Evolutionary conservation across 352 stramenopile genomes (phyloP), one percentile per base, ranked within the genome.

Genomic region (Phytophthora kernoviae): DNA sequence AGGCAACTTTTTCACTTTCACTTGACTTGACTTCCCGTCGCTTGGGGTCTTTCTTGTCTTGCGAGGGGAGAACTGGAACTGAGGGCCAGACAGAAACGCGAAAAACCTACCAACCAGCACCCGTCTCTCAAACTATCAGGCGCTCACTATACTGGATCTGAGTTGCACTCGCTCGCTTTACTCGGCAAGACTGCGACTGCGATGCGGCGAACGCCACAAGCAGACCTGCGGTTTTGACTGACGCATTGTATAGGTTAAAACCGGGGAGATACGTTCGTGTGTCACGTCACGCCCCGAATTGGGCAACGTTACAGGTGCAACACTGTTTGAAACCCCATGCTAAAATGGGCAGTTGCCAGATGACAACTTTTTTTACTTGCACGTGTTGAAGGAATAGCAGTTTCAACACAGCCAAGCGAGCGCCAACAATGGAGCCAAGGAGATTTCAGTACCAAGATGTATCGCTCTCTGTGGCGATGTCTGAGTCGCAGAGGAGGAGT

Each of bases 71-170:
- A 75, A 79, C 69, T 77, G 52, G 67, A 68, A 74, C 54, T 73
- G 62, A 58, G 61, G 57, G 51, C 52, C 58, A 65, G 58, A 62
- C 60, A 73, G 63, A 76, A 79, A 74, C 43, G 59, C 62, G 58
- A 74, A 65, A 69, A 76, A 77, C 57, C 68, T 62, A 70, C 49
- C 57, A 72, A 68, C 62, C 58, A 64, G 62, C 32, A 60, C 62
- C 58, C 44, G 43, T 62, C 45, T 68, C 52, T 62, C 33, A 17
- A 40, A 40, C 33, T 40, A 45, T 45, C 20, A 26, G 39, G 39
- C 39, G 39, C 39, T 45, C 39, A 24, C 24, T 60, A 50, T 55
- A 56, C n/a, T 30, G 50, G 52, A 60, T 54, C 49, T 58, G 62
- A 66, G 62, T 70, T 66, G 54, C 55, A 70, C 49, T 52, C 22